These are phyloP conservation scores for Tilletia setariae DNA, from an alignment of 1,284 basidiomycete species.

Conservation along the genomic window DNA sequence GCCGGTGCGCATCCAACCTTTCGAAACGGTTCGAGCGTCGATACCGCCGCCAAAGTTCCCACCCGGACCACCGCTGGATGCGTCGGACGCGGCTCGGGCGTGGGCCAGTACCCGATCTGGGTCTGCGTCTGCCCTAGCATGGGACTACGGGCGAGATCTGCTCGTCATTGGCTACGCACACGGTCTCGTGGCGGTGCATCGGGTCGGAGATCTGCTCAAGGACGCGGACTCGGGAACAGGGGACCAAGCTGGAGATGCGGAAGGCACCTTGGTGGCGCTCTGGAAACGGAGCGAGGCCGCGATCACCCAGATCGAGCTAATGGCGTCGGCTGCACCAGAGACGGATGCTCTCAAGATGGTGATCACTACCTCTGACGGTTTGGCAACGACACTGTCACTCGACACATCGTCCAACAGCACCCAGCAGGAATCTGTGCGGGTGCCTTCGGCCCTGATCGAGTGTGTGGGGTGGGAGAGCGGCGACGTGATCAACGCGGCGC, in stretches of 20 bases:
- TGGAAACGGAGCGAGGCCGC: constrained; percentile 10
- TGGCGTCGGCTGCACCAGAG: not conserved
- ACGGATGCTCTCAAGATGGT: not conserved
- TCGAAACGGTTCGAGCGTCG: not conserved
- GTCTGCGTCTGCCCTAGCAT: not conserved
- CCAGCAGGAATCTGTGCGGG: not conserved
- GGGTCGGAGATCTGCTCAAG: not conserved
- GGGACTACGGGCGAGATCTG: not conserved
- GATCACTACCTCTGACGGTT: constrained; percentile 6
- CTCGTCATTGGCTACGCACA: not conserved
- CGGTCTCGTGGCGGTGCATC: not conserved
- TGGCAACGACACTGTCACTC: not conserved
- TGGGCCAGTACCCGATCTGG: not conserved
- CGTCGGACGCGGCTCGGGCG: constrained; percentile 2
- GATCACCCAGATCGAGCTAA: constrained; percentile 2
- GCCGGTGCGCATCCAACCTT: not conserved
- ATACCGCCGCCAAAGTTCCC: not conserved
- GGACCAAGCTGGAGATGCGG: not conserved
- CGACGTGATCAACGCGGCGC: not conserved
- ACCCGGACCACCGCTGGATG: constrained; percentile 4
- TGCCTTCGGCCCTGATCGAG: not conserved
- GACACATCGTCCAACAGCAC: not conserved
- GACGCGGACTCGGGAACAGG: not conserved
- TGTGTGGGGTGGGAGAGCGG: constrained; percentile 7
- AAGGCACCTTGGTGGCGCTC: not conserved